Evolutionary conservation across 129 eudicot species (phyloP), one percentile per base, ranked within the genome.

Genomic region (Escallonia herrerae): DNA sequence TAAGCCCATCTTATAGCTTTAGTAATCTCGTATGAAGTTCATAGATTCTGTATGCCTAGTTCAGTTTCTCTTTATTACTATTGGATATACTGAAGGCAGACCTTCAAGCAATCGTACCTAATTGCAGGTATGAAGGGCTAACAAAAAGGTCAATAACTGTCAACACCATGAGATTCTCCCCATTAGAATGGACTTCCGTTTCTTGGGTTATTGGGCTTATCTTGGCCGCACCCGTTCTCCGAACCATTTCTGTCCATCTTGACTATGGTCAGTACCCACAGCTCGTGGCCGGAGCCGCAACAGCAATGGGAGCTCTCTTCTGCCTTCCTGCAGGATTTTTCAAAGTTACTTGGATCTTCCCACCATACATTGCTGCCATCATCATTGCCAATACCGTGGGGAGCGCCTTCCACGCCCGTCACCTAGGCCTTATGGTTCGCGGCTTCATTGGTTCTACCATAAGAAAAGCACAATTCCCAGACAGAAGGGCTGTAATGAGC

Each of bases 281-380:
- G 5, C 60, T 89, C 69, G 63, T 80, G 6, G 84, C 90, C 2
- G 96, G 83, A 15, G 70, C 76, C 42, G 81, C 86, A 56, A 89
- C 93, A 6, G 90, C 79, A 44, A 52, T 76, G 9, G 96, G 96
- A 8, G 93, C 87, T 61, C 43, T 85, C 70, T 82, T 85, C 77
- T 89, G 96, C 74, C 96, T 85, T 62, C 96, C 96, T 7, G 75
- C 94, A 2, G 96, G 96, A 33, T 87, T 87, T 67, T 75, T 89
- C 75, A 73, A 69, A 62, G 83, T 80, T 40, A 70, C 76, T 15
- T 85, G 85, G 84, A 85, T 89, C 66, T 85, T 89, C 68, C 96
- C 94, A 7, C 94, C 89, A 6, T 89, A 89, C 60, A 68, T 89
- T 37, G 90, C 85, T 2, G 81, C 78, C 77, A 80, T 89, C 43